Evolutionary conservation across 2,329 filamentous ascomycete genomes (phyloP).

Genomic region (Pyrenophora seminiperda): DNA sequence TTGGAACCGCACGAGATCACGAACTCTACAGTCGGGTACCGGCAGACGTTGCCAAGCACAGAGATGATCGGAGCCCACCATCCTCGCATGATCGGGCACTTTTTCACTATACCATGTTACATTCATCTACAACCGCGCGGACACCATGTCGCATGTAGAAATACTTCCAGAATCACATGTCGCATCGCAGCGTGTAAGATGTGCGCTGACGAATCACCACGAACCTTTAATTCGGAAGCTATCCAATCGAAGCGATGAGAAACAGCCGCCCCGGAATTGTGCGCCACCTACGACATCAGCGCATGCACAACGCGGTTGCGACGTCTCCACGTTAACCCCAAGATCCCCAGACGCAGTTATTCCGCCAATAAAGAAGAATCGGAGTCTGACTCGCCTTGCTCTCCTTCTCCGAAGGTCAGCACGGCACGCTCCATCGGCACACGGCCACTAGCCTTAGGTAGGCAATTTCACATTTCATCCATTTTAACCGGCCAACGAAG

Average conservation of each 20-base stretch:
- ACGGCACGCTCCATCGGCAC: slow-evolving; percentile 3
- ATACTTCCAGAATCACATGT: slow-evolving; percentile 9
- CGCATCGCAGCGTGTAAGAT: background rate
- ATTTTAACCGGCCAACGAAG: slow-evolving; percentile 10
- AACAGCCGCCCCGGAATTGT: slow-evolving; percentile 4
- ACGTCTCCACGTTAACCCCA: slow-evolving; percentile 16
- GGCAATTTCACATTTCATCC: slow-evolving; percentile 8
- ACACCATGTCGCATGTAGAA: slow-evolving; percentile 4
- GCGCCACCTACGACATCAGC: slow-evolving; percentile 15
- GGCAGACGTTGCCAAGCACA: slow-evolving; percentile 7
- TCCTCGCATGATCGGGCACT: background rate
- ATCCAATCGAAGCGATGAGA: slow-evolving; percentile 2
- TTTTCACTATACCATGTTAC: background rate
- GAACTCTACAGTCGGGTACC: background rate
- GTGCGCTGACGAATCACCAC: background rate
- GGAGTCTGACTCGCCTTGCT: slow-evolving; percentile 5
- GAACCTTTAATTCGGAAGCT: slow-evolving; percentile 33
- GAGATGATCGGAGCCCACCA: background rate
- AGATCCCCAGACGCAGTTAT: slow-evolving; percentile 11
- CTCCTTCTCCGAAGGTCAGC: slow-evolving; percentile 11
- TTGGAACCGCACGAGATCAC: background rate
- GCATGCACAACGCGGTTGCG: slow-evolving; percentile 19
- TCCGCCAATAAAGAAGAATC: slow-evolving; percentile 17
- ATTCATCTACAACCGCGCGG: slow-evolving; percentile 1
- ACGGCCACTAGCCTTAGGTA: slow-evolving; percentile 5